Conservation (phyloP, 129 eudicot species). For the Pittosporum tobira region DNA sequence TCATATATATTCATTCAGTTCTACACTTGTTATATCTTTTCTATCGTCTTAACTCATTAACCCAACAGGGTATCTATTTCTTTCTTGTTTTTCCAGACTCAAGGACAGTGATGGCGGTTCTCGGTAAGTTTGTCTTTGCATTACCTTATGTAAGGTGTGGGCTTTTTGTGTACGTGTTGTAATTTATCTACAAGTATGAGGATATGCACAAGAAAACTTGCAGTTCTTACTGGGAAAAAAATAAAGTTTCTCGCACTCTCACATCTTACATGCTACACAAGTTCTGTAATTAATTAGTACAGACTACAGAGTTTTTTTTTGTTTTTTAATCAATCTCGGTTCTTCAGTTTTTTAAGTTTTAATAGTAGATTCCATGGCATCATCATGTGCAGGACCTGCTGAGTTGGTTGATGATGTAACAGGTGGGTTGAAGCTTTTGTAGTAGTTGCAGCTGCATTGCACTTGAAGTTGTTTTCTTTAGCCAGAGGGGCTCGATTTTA, state of each 20-base stretch:
- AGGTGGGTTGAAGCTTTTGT: conserved; percentile 93
- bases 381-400: conserved; percentile 79
- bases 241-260: no score
- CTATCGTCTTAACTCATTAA: no score
- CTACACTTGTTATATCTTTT: not conserved
- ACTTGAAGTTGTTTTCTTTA: no score
- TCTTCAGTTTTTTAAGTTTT: conserved; percentile 6
- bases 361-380: conserved; percentile 3
- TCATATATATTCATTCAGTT: not conserved
- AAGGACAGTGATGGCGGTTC: conserved; percentile 94
- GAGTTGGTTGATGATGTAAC: conserved; percentile 97
- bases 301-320: no score
- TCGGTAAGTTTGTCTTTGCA: no score
- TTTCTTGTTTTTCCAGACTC: conserved; percentile 54
- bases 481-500: not conserved
- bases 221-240: no score
- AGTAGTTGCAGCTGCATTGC: no score
- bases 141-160: no score
- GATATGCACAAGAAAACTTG: not conserved
- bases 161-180: no score
- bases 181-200: not conserved
- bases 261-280: no score
- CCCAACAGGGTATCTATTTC: no score
- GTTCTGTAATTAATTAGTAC: not conserved
- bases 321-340: not conserved